Percentiles rank a stretch among this genome's conserved stretches.
Conservation (phyloP, 2,329 filamentous ascomycete species). For the Fusarium devonianum region DNA sequence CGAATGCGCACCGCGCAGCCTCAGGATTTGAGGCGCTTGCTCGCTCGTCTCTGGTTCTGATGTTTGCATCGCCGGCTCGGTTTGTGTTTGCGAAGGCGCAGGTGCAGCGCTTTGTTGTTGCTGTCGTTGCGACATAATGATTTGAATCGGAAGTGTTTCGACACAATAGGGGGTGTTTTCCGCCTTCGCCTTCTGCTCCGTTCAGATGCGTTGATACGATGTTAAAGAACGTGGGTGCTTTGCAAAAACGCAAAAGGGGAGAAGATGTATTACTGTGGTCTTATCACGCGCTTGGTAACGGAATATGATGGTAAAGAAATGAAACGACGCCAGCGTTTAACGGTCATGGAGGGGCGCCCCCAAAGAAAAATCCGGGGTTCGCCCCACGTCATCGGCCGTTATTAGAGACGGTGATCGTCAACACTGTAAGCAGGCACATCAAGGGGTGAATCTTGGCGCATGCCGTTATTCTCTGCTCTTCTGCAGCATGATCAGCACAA, state of each 20-base stretch:
- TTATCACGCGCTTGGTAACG: conserved; percentile 23
- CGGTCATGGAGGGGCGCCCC: conserved; percentile 29
- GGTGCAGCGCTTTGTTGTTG: conserved; percentile 39
- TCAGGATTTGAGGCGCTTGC: conserved; percentile 53
- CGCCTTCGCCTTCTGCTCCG: neutral
- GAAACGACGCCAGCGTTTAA: conserved; percentile 16
- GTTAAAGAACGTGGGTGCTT: neutral
- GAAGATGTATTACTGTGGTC: neutral
- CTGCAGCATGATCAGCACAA: too few species aligned
- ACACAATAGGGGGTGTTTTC: conserved; percentile 34
- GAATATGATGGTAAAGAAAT: conserved; percentile 27
- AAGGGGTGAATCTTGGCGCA: neutral
- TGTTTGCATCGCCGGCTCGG: conserved; percentile 40
- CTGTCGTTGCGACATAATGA: conserved; percentile 45
- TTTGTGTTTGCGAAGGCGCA: conserved; percentile 47
- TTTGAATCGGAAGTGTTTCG: too few species aligned
- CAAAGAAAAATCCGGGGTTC: conserved; percentile 26
- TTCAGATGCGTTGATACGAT: neutral
- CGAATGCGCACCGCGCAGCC: conserved; percentile 58
- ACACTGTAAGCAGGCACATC: neutral
- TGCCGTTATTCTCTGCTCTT: too few species aligned
- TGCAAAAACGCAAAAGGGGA: neutral
- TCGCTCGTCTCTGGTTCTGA: conserved; percentile 41
- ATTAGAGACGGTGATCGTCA: conserved; percentile 14
- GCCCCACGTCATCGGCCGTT: conserved; percentile 32